Evolutionary conservation across 2,329 filamentous ascomycete species (phyloP).

Genomic region (Bipolaris oryzae): DNA sequence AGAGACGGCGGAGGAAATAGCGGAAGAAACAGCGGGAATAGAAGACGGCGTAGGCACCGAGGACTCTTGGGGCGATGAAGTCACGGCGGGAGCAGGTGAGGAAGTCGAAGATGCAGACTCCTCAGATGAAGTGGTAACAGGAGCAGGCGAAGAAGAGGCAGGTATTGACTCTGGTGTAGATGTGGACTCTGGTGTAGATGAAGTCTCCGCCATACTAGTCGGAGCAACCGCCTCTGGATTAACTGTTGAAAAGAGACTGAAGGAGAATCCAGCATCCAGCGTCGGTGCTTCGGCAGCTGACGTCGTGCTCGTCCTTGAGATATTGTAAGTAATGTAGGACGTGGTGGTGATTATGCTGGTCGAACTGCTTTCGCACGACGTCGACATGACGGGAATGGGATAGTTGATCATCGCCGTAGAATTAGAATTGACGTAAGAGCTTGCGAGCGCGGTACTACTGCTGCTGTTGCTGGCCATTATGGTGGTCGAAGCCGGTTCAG

Average conservation of each 20-base stretch:
- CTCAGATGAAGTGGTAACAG: neutral
- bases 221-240: neutral
- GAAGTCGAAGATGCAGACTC: neutral
- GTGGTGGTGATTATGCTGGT: neutral
- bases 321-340: neutral
- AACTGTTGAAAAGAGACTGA: neutral
- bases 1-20: neutral
- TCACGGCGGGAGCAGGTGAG: neutral
- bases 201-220: neutral
- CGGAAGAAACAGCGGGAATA: neutral
- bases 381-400: neutral
- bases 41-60: neutral
- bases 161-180: neutral
- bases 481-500: neutral
- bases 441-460: neutral
- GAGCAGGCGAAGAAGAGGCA: neutral
- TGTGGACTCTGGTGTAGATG: no score
- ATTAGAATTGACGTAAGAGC: neutral
- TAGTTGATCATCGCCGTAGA: neutral
- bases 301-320: neutral
- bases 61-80: neutral
- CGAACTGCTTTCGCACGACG: neutral
- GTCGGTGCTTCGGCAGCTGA: neutral
- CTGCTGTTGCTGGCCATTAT: neutral
- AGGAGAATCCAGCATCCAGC: neutral